Percentiles rank a stretch among this genome's conserved stretches.
Conservation (phyloP, 1,284 basidiomycete genomes). For the Boletus mariae region DNA sequence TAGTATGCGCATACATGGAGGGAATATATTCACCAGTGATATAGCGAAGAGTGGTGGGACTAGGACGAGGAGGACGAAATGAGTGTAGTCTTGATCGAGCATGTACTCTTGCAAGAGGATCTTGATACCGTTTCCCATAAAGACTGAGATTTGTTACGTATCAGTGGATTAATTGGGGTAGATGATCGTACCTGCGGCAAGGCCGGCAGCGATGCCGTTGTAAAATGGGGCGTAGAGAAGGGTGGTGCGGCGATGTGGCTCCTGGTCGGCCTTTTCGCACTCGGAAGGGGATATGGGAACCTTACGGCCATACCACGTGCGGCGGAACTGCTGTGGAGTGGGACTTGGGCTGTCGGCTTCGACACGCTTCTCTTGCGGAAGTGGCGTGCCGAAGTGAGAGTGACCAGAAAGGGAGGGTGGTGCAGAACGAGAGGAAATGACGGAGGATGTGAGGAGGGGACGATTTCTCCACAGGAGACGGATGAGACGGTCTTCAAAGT, state of each 20-base stretch:
- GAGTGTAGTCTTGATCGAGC: constrained; percentile 59
- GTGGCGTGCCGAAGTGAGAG: constrained; percentile 16
- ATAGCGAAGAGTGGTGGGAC: constrained; percentile 72
- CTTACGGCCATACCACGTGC: constrained; percentile 35
- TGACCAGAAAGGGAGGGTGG: constrained; percentile 30
- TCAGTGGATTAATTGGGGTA: constrained; percentile 16
- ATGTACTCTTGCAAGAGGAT: constrained; percentile 62
- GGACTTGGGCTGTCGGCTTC: constrained; percentile 6
- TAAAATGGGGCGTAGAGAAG: constrained; percentile 75
- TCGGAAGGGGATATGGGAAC: constrained; percentile 27
- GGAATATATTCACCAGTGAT: constrained; percentile 51
- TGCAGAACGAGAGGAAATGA: constrained; percentile 17
- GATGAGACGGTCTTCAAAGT: constrained; percentile 79
- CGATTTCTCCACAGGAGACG: constrained; percentile 66
- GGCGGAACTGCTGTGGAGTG: constrained; percentile 22
- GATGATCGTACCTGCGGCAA: constrained; percentile 50
- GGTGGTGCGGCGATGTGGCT: constrained; percentile 45
- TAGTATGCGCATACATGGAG: neutral
- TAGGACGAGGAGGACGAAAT: constrained; percentile 63
- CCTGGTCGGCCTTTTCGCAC: constrained; percentile 48
- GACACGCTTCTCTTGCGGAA: constrained; percentile 18
- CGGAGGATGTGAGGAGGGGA: constrained; percentile 21
- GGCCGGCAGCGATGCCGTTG: constrained; percentile 65
- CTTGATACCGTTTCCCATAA: constrained; percentile 55
- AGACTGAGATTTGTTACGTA: constrained; percentile 45